A percentile compares a stretch with the other conserved stretches of the same genome.
Evolutionary conservation across 371 early-diverging fungal genomes (phyloP).

Genomic region (Funneliformis caledonium): DNA sequence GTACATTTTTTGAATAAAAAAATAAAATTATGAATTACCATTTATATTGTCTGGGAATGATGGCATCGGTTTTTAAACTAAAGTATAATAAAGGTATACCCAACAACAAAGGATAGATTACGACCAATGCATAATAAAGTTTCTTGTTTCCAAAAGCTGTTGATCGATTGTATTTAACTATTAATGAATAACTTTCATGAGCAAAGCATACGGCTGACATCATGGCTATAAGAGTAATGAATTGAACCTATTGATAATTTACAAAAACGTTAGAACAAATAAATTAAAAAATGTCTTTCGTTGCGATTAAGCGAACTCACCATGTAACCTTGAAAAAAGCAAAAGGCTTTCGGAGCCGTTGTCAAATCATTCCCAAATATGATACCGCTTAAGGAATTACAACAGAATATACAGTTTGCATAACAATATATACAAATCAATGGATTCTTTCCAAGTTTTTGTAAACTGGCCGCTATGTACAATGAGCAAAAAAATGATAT

Average conservation of each 20-base stretch:
- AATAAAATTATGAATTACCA: not conserved
- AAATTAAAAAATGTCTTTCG: not conserved
- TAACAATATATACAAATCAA: not conserved
- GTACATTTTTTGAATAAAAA: not conserved
- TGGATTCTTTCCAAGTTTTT: not conserved
- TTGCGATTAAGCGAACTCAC: not conserved
- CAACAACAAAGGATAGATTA: not conserved
- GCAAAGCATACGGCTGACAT: not conserved
- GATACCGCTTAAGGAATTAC: not conserved
- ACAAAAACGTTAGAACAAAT: not conserved
- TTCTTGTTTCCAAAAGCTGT: not conserved
- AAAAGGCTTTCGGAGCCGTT: not conserved
- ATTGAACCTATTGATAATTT: not conserved
- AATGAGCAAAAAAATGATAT: not conserved
- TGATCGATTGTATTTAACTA: not conserved
- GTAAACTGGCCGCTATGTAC: not conserved
- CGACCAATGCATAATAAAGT: not conserved
- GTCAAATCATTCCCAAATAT: not conserved
- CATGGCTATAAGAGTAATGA: not conserved
- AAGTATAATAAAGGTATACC: not conserved
- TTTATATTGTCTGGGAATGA: not conserved
- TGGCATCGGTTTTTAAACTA: not conserved
- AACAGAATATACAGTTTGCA: not conserved
- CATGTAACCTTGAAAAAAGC: conserved; percentile 11
- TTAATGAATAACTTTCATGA: not conserved